Evolutionary conservation across 2,329 filamentous ascomycete genomes (phyloP).

Genomic region (Fusarium stilboides): DNA sequence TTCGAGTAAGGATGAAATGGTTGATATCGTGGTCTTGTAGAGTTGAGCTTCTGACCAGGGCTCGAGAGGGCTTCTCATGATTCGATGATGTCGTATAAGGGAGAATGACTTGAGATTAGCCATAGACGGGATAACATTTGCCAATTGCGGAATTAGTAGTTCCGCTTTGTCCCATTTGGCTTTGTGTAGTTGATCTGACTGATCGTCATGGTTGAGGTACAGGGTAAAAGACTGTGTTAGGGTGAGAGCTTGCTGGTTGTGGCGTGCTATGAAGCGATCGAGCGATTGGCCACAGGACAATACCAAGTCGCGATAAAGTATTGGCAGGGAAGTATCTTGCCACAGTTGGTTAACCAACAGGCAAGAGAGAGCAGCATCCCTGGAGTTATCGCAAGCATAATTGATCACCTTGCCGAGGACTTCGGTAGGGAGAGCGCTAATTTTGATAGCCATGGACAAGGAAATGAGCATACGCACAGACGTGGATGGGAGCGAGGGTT

Average conservation of each 20-base stretch:
- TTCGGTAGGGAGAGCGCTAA: not conserved
- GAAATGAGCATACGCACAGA: not conserved
- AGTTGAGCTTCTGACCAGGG: too few species aligned
- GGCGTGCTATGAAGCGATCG: not conserved
- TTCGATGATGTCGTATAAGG: not conserved
- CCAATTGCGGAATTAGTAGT: not conserved
- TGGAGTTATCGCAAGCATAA: not conserved
- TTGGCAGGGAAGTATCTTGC: not conserved
- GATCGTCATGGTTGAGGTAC: not conserved
- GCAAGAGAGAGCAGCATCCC: not conserved
- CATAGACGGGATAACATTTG: not conserved
- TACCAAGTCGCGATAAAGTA: constrained; percentile 7
- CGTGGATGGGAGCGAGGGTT: not conserved
- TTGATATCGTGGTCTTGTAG: not conserved
- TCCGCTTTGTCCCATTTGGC: not conserved
- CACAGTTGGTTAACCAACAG: constrained; percentile 1
- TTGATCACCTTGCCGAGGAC: not conserved
- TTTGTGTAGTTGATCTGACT: not conserved
- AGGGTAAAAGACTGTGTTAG: constrained; percentile 12
- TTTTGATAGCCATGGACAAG: not conserved
- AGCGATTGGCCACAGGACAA: not conserved
- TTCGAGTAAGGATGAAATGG: not conserved
- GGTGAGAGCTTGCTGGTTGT: not conserved
- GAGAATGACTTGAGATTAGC: constrained; percentile 4
- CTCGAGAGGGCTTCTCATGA: not conserved